Evolutionary conservation across 2,329 filamentous ascomycete genomes (phyloP).

Genomic region (Ophiostoma ulmi): DNA sequence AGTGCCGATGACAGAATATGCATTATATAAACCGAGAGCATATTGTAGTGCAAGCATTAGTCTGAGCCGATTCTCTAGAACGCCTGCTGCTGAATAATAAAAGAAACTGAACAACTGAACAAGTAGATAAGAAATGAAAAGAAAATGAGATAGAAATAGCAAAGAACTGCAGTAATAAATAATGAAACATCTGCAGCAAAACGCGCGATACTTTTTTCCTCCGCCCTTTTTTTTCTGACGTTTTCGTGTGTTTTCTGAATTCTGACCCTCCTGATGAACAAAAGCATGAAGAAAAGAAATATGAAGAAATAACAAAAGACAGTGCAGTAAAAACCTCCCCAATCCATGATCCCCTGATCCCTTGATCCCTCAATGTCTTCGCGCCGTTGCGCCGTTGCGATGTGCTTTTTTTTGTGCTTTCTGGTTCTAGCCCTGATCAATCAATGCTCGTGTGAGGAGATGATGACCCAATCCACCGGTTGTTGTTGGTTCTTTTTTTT

Average conservation of each 20-base stretch:
- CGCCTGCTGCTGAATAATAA: too few species aligned
- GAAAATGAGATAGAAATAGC: neutral
- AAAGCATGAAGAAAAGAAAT: neutral
- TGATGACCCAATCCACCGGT: neutral
- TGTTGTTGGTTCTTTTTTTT: neutral
- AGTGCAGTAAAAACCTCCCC: neutral
- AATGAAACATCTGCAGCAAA: too few species aligned
- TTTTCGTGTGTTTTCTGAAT: neutral
- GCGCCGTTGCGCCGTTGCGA: neutral
- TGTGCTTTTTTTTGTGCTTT: neutral
- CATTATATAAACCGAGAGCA: too few species aligned
- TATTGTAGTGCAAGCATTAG: too few species aligned
- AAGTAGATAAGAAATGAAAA: neutral
- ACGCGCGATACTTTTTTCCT: too few species aligned
- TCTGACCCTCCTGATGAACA: neutral
- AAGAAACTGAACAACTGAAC: too few species aligned
- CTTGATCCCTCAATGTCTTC: too few species aligned
- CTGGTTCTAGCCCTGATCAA: neutral
- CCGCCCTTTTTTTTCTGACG: neutral
- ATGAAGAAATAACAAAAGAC: neutral
- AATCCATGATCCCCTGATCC: neutral
- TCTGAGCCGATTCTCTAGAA: too few species aligned
- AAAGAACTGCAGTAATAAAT: neutral
- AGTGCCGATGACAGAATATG: neutral
- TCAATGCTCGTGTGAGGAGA: neutral